Conservation (phyloP, 2,329 filamentous ascomycete species). For the Claviceps quebecensis region DNA sequence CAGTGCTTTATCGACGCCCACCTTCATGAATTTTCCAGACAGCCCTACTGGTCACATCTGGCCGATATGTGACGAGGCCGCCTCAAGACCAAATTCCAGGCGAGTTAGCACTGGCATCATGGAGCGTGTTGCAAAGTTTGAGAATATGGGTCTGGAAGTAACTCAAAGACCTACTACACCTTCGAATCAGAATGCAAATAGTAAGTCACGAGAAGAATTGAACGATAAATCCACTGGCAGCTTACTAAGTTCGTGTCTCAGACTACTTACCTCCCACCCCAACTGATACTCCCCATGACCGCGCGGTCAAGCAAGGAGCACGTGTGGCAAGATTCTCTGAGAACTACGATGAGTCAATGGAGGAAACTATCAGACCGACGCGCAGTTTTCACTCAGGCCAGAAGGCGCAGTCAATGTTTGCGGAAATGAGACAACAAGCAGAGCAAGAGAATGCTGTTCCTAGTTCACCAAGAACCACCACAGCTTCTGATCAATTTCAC, state of each 20-base stretch:
- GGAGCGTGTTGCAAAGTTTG: constrained; percentile 46
- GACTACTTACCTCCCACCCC: constrained; percentile 56
- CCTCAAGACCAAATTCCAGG: constrained; percentile 26
- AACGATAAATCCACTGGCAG: not conserved
- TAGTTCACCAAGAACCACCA: constrained; percentile 40
- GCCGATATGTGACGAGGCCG: constrained; percentile 31
- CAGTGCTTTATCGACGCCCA: constrained; percentile 33
- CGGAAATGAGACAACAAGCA: constrained; percentile 42
- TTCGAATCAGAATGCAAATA: constrained; percentile 40
- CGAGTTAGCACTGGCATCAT: constrained; percentile 48
- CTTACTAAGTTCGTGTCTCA: constrained; percentile 15
- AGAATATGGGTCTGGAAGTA: constrained; percentile 33
- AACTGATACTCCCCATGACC: constrained; percentile 45
- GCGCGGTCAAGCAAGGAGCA: constrained; percentile 26
- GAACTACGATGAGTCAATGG: constrained; percentile 51
- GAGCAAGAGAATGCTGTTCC: constrained; percentile 36
- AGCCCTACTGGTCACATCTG: constrained; percentile 31
- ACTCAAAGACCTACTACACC: constrained; percentile 46
- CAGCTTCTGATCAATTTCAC: constrained; percentile 31
- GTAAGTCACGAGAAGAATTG: constrained; percentile 28
- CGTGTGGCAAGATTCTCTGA: constrained; percentile 40
- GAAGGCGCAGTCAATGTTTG: constrained; percentile 38
- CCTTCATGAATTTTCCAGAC: constrained; percentile 36
- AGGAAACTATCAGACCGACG: constrained; percentile 48
- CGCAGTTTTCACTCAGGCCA: constrained; percentile 28